Evolutionary conservation across 2,329 filamentous ascomycete species (phyloP).

Genomic region (Ceratocystis cacaofunesta): DNA sequence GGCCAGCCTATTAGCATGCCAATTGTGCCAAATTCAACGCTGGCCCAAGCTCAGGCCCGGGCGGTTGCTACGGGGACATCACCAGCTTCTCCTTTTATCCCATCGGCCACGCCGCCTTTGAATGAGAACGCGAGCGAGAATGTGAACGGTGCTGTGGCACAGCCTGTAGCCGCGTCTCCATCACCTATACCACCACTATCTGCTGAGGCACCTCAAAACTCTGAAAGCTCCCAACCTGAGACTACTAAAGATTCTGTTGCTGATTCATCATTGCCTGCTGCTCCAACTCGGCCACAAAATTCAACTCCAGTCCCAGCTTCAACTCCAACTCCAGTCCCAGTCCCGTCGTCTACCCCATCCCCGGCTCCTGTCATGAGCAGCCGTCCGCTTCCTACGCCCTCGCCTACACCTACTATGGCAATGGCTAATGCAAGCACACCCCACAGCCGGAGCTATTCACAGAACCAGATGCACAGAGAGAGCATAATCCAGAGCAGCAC

Average conservation of each 20-base stretch:
- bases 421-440: background rate
- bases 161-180: background rate
- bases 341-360: background rate
- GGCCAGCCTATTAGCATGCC: slow-evolving; percentile 15
- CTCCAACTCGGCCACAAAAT: background rate
- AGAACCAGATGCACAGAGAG: slow-evolving; percentile 2
- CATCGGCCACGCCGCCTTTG: background rate
- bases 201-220: background rate
- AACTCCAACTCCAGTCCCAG: background rate
- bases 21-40: slow-evolving; percentile 13
- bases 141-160: background rate
- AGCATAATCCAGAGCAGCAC: background rate
- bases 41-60: slow-evolving; percentile 10
- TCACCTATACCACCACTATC: slow-evolving; percentile 6
- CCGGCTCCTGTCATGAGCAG: background rate
- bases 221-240: background rate
- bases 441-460: slow-evolving; percentile 13
- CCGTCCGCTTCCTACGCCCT: slow-evolving; percentile 3
- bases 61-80: slow-evolving; percentile 1
- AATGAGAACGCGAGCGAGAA: background rate
- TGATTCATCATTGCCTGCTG: background rate
- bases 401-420: background rate
- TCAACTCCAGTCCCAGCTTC: background rate
- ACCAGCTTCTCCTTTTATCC: background rate
- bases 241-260: background rate